These are phyloP conservation scores for Anisodus tanguticus DNA, from an alignment of 257 asterid genomes.

Conservation along the genomic window DNA sequence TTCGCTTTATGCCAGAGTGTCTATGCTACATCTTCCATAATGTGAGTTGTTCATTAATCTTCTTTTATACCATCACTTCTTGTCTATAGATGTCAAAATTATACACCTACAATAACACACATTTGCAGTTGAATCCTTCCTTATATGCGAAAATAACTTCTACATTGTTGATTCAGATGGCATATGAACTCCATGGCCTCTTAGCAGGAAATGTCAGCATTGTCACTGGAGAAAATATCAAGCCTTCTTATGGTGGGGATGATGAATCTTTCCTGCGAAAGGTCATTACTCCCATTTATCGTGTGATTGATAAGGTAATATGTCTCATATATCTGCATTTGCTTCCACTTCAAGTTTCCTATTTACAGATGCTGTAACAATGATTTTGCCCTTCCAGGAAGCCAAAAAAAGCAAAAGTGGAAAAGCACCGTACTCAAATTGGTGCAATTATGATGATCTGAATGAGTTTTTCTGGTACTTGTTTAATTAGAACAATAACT, in stretches of 20 bases:
- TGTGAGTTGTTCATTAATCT: constrained; percentile 57
- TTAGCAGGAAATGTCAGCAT: constrained; percentile 99
- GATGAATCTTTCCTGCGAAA: constrained; percentile 86
- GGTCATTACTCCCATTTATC: constrained; percentile 88
- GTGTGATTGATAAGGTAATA: constrained; percentile 84
- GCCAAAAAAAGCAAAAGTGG: constrained; percentile 76
- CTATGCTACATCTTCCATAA: constrained; percentile 97
- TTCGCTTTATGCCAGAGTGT: constrained; percentile 98
- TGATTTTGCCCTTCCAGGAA: constrained; percentile 61
- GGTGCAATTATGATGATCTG: constrained; percentile 98
- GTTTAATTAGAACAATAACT: constrained; percentile 32
- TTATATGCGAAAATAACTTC: constrained; percentile 27
- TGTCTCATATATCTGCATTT: constrained; percentile 30
- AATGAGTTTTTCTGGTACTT: constrained; percentile 93
- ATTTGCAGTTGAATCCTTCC: constrained; percentile 3
- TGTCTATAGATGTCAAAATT: constrained; percentile 1
- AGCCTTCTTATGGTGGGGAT: constrained; percentile 98
- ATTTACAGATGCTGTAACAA: constrained; percentile 14
- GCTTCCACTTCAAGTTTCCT: constrained; percentile 24
- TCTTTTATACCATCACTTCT: constrained; percentile 19
- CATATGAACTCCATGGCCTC: constrained; percentile 97
- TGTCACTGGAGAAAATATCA: constrained; percentile 97
- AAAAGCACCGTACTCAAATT: constrained; percentile 82
- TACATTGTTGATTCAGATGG: constrained; percentile 68
- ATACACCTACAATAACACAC: constrained; percentile 1